Conservation (phyloP, 768 basidiomycete genomes). For the Strobilomyces echinocephalus region DNA sequence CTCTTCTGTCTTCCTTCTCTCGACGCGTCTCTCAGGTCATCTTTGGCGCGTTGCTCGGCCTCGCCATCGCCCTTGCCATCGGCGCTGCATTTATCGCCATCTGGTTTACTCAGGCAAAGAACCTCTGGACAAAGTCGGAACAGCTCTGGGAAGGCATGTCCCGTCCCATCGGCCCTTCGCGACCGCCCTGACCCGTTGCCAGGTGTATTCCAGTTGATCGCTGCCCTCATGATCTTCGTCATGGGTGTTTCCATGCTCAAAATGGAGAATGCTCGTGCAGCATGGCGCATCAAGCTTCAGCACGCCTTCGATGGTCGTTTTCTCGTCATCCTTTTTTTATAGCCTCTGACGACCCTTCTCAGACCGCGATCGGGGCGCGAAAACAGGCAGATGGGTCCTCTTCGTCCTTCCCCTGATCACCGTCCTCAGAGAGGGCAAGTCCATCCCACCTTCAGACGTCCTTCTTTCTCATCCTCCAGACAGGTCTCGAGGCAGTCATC, state of each 20-base stretch:
- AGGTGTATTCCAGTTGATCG: conserved; percentile 71
- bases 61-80: conserved; percentile 75
- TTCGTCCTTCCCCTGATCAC: conserved; percentile 90
- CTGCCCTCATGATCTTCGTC: conserved; percentile 77
- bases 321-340: background rate
- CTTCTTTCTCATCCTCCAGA: background rate
- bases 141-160: conserved; percentile 83
- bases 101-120: conserved; percentile 86
- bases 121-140: conserved; percentile 84
- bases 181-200: background rate
- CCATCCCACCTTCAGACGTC: too few species aligned
- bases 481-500: conserved; percentile 83
- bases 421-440: conserved; percentile 81
- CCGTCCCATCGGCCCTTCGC: background rate
- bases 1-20: background rate
- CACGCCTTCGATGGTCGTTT: conserved; percentile 60
- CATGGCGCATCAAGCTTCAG: conserved; percentile 88
- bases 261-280: conserved; percentile 89
- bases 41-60: conserved; percentile 65
- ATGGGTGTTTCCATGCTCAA: conserved; percentile 96
- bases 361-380: conserved; percentile 47
- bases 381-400: conserved; percentile 75
- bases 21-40: conserved; percentile 51
- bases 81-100: conserved; percentile 92
- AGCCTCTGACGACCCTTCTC: background rate